Base-by-base conservation (phyloP, 306 rosid species). In the Prunus salicina region DNA sequence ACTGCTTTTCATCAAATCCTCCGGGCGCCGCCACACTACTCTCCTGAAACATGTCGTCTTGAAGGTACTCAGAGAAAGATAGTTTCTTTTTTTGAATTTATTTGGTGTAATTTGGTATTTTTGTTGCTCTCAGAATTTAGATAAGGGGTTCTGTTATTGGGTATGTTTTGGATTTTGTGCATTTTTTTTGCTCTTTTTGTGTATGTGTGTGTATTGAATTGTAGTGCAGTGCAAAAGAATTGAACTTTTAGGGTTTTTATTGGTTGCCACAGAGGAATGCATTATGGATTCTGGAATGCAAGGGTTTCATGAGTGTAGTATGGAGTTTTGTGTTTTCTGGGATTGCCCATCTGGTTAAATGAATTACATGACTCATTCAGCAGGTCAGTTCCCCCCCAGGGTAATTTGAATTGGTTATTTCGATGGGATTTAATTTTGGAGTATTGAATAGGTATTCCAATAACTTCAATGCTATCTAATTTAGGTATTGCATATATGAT, bases 171-270 rank as follows among this genome's bases (percentile, higher is more conserved):
- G 76, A 76, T 64, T 81, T 78, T 57, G 81, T 22, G 55, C 10
- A 46, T 74, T 63, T 72, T 74, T 74, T 62, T 72, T 62, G 81
- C 64, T 55, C 67, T 73, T 60, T n/a, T 62, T 80, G 46, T 79
- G 6, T 28, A 13, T 45, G 10, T 12, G 46, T 78, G 77, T 63
- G 6, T 78, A 75, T 50, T 75, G n/a, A 47, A 65, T 78, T 67
- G 69, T 69, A 67, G 76, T 64, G 43, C 55, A 16, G 28, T 12
- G 69, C 57, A 62, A 45, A 12, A 53, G 34, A 60, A 78, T 79
- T 84, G 82, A 83, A 85, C 61, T 78, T 76, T 78, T 90, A 88
- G 89, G 91, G 90, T 87, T 87, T 84, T 16, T 57, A 38, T 32
- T 16, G 67, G 49, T 56, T 84, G 83, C 32, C 58, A 50, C 80